Base-by-base conservation (phyloP, 2,329 filamentous ascomycete species). In the Atkinsonella texensis region DNA sequence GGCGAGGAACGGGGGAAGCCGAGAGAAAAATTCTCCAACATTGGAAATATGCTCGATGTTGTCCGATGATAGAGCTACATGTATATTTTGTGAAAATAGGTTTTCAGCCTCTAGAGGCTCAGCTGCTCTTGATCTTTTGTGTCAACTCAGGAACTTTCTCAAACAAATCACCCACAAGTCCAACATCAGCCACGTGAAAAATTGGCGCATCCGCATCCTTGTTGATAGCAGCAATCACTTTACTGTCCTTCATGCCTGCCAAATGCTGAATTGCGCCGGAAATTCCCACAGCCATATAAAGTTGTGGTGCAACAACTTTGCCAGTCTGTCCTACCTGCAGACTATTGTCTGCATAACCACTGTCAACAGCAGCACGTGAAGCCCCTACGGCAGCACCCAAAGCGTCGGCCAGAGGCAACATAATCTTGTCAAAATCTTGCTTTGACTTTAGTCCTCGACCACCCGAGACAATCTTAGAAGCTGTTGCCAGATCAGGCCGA, bases 221-320 rank as follows among this genome's bases (percentile, higher is more conserved):
- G 77, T 98, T 98, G 65, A 98, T 97, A 13, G 89, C 89, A 20
- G 91, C 93, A 72, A 98, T 98, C 53, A 98, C 93, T 75, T 98
- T 98, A 75, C 89, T 96, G 66, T 98, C 93, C 79, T 98, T 98
- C 93, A 98, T 98, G 65, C 93, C 93, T 33, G 93, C 93, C 70
- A 98, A 71, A 75, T 98, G 93, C 73, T 98, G 93, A 60, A 98
- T 98, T 20, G 93, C 93, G 50, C 93, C 93, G 9, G 89, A 95
- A 61, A 98, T 97, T 64, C 93, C 93, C 12, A 91, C 90, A 50
- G 89, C 94, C 59, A 98, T 78, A 67, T 98, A 98, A 55, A 98
- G 74, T 69, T 98, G 85, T 54, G 93, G 93, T 46, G 93, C 93
- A 51, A 98, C 91, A 56, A 97, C 95, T 80, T 98, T 98, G 63